Percentiles rank a stretch among this genome's conserved stretches.
phyloP scores from a whole-genome alignment of 2,329 filamentous ascomycete genomes.

The Hirsutella rhossiliensis region DNA sequence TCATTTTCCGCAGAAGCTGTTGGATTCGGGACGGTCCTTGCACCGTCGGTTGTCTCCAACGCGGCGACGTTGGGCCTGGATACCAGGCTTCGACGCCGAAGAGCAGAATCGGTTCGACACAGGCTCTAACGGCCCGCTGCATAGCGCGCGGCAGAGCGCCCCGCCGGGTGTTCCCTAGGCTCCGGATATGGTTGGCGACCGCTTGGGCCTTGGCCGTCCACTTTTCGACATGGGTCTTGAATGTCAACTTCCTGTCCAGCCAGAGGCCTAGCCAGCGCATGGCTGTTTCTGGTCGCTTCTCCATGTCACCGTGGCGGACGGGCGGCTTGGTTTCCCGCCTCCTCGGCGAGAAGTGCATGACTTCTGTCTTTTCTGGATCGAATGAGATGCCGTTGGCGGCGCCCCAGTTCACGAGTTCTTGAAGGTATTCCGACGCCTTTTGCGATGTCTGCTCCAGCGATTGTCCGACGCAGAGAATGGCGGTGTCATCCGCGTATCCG shows the following conservation, averaged over 20 bases:
- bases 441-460: slow-evolving; percentile 5
- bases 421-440: slow-evolving; percentile 2
- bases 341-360: slow-evolving; percentile 5
- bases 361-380: too few relatives aligned
- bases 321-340: not conserved
- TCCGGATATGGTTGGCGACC: slow-evolving; percentile 3
- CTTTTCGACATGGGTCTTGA: too few relatives aligned
- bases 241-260: slow-evolving; percentile 7
- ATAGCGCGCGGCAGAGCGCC: slow-evolving; percentile 2
- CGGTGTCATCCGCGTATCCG: slow-evolving; percentile 9
- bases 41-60: slow-evolving; percentile 1
- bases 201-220: slow-evolving; percentile 6
- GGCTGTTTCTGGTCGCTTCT: slow-evolving; percentile 1
- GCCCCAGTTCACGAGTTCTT: too few relatives aligned
- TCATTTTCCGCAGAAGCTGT: slow-evolving; percentile 4
- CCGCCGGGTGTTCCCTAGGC: slow-evolving; percentile 1
- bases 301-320: not conserved
- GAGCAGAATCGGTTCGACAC: slow-evolving; percentile 5
- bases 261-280: slow-evolving; percentile 11
- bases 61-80: slow-evolving; percentile 2
- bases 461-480: slow-evolving; percentile 6
- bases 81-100: slow-evolving; percentile 4
- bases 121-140: slow-evolving; percentile 3
- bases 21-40: slow-evolving; percentile 1
- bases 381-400: too few relatives aligned